phyloP scores from a whole-genome alignment of 805 yeast genomes.

The Blastobotrys mokoenaii region DNA sequence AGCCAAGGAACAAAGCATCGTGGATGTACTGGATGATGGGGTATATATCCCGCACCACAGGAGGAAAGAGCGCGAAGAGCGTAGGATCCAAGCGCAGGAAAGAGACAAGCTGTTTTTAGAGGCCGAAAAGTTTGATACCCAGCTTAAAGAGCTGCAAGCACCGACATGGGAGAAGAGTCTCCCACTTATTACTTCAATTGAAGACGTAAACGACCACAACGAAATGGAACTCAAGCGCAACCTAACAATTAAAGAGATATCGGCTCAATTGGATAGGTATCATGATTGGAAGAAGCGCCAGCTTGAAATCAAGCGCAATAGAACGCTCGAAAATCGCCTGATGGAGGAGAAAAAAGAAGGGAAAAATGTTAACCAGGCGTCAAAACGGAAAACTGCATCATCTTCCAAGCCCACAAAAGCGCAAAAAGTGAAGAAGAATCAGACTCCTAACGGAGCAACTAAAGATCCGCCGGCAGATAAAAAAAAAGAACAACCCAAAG shows the following conservation, averaged over 20 bases:
- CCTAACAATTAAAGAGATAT: constrained; percentile 43
- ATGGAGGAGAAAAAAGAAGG: background rate
- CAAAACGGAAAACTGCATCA: background rate
- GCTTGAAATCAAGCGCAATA: background rate
- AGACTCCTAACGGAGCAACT: background rate
- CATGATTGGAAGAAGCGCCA: constrained; percentile 13
- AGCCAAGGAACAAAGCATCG: background rate
- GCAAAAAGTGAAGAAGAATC: background rate
- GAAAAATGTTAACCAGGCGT: background rate
- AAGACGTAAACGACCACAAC: constrained; percentile 36
- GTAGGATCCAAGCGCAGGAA: constrained; percentile 48
- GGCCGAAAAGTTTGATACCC: constrained; percentile 39
- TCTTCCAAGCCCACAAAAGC: background rate
- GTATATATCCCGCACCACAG: constrained; percentile 43
- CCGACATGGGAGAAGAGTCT: constrained; percentile 43
- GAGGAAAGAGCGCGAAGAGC: constrained; percentile 57
- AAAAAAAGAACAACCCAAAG: background rate
- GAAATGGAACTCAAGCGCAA: constrained; percentile 47
- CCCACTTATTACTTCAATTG: constrained; percentile 41
- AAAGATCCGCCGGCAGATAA: background rate
- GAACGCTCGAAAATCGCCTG: too few species aligned
- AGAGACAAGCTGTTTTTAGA: constrained; percentile 45
- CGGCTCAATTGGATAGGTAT: constrained; percentile 25
- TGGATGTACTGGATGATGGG: constrained; percentile 42
- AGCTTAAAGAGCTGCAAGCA: constrained; percentile 37